These are phyloP conservation scores for Chenopodium formosanum DNA, from an alignment of 148 eudicot species.

Conservation along the genomic window DNA sequence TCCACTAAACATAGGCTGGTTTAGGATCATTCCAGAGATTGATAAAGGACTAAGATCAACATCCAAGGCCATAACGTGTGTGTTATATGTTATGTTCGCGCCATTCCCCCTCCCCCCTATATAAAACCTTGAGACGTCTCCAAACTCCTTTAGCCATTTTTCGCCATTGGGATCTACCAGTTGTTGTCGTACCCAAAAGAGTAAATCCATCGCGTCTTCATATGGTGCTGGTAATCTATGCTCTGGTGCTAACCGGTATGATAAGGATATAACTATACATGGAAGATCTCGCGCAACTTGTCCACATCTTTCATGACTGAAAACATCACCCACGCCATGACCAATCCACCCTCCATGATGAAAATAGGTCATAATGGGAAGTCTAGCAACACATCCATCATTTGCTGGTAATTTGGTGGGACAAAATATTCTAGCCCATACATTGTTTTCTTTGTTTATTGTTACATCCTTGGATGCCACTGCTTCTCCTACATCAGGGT, in stretches of 20 bases:
- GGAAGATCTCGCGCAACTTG: slow-evolving; percentile 38
- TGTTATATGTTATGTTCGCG: slow-evolving; percentile 64
- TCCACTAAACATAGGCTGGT: slow-evolving; percentile 67
- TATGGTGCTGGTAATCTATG: slow-evolving; percentile 67
- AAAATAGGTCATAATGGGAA: slow-evolving; percentile 59
- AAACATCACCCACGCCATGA: slow-evolving; percentile 28
- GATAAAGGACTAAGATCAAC: slow-evolving; percentile 33
- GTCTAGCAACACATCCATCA: slow-evolving; percentile 41
- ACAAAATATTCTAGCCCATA: slow-evolving; percentile 54
- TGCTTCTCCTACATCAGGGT: slow-evolving; percentile 30
- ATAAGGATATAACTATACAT: slow-evolving; percentile 43
- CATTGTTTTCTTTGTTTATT: slow-evolving; percentile 41
- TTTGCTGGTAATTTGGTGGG: slow-evolving; percentile 56
- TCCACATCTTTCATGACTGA: slow-evolving; percentile 44
- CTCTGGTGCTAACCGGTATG: slow-evolving; percentile 71
- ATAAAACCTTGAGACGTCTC: slow-evolving; percentile 57
- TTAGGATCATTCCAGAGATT: slow-evolving; percentile 46
- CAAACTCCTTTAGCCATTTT: slow-evolving; percentile 57
- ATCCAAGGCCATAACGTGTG: slow-evolving; percentile 42
- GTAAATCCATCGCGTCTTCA: slow-evolving; percentile 62
- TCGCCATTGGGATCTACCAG: slow-evolving; percentile 37
- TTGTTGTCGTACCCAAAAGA: slow-evolving; percentile 56
- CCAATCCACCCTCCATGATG: slow-evolving; percentile 66
- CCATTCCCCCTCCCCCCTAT: slow-evolving; percentile 51
- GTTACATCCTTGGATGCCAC: slow-evolving; percentile 60